A percentile compares a stretch with the other conserved stretches of the same genome.
Conservation (phyloP, 768 basidiomycete genomes). For the Suillus luteus region DNA sequence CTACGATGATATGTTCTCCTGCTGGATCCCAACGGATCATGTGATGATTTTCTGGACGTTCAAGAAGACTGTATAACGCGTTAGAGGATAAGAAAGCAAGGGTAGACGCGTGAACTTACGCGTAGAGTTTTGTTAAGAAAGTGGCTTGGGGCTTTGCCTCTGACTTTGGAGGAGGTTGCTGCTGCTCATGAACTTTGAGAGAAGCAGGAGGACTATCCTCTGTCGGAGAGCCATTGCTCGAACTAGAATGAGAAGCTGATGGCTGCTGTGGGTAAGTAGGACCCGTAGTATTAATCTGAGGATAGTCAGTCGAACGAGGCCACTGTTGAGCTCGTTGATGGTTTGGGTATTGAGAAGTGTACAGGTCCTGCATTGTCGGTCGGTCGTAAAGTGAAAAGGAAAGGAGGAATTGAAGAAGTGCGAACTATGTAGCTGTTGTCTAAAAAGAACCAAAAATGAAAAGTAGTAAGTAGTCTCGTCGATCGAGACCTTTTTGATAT, state of each 20-base stretch:
- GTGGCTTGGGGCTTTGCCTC: conserved; percentile 88
- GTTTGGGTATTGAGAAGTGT: conserved; percentile 41
- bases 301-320: conserved; percentile 37
- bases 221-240: conserved; percentile 42
- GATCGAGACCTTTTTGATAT: conserved; percentile 28
- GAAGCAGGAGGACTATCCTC: conserved; percentile 51
- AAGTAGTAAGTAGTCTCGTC: conserved; percentile 31
- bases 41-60: conserved; percentile 90
- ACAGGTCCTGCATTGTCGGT: conserved; percentile 50
- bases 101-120: conserved; percentile 53
- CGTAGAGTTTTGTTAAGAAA: conserved; percentile 97
- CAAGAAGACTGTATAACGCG: conserved; percentile 64
- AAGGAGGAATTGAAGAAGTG: conserved; percentile 32
- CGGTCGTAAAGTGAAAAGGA: conserved; percentile 36
- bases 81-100: conserved; percentile 6
- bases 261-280: conserved; percentile 35
- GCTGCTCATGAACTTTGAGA: conserved; percentile 41
- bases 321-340: conserved; percentile 44
- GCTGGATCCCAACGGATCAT: conserved; percentile 97
- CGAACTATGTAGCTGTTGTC: conserved; percentile 32
- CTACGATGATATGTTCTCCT: conserved; percentile 94
- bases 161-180: conserved; percentile 56
- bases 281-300: conserved; percentile 37
- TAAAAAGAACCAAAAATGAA: conserved; percentile 24
- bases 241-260: conserved; percentile 39